These are phyloP conservation scores for Xanthoconium purpureum DNA, from an alignment of 768 basidiomycete genomes.

Conservation along the genomic window DNA sequence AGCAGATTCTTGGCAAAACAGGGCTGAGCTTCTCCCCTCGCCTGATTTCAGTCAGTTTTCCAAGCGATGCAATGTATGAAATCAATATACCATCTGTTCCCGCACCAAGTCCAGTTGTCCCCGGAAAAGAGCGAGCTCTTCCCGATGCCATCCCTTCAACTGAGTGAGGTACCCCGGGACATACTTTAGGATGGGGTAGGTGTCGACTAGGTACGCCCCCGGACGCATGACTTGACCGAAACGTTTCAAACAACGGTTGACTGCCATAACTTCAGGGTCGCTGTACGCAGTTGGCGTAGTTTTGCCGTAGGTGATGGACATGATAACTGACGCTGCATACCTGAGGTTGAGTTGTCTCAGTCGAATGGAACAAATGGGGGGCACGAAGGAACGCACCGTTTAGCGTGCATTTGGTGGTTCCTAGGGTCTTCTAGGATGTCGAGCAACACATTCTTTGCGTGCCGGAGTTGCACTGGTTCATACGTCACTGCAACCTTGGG, in stretches of 20 bases:
- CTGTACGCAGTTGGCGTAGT: slow-evolving; percentile 36
- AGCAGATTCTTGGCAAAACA: slow-evolving; percentile 39
- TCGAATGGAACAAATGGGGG: neutral
- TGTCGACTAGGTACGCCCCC: slow-evolving; percentile 29
- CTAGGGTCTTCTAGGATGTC: slow-evolving; percentile 35
- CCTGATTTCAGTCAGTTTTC: slow-evolving; percentile 16
- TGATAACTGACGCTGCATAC: slow-evolving; percentile 39
- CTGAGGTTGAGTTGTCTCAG: slow-evolving; percentile 13
- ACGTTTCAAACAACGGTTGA: slow-evolving; percentile 26
- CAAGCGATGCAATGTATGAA: fast-evolving
- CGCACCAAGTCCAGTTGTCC: slow-evolving; percentile 30
- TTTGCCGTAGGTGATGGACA: slow-evolving; percentile 41
- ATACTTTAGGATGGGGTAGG: slow-evolving; percentile 21
- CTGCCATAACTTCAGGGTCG: slow-evolving; percentile 34
- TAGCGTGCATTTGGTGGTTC: slow-evolving; percentile 33
- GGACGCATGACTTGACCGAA: slow-evolving; percentile 25
- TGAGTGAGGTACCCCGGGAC: slow-evolving; percentile 42
- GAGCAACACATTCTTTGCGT: slow-evolving; percentile 34
- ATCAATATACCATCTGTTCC: slow-evolving; percentile 27
- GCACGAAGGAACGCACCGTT: slow-evolving; percentile 18
- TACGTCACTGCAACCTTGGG: slow-evolving; percentile 32
- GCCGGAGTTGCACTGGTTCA: slow-evolving; percentile 31
- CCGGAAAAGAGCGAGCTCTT: slow-evolving; percentile 35
- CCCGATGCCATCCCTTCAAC: slow-evolving; percentile 49
- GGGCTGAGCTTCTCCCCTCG: slow-evolving; percentile 19